phyloP scores from a whole-genome alignment of 78 protist genomes.

The Bodo saltans region DNA sequence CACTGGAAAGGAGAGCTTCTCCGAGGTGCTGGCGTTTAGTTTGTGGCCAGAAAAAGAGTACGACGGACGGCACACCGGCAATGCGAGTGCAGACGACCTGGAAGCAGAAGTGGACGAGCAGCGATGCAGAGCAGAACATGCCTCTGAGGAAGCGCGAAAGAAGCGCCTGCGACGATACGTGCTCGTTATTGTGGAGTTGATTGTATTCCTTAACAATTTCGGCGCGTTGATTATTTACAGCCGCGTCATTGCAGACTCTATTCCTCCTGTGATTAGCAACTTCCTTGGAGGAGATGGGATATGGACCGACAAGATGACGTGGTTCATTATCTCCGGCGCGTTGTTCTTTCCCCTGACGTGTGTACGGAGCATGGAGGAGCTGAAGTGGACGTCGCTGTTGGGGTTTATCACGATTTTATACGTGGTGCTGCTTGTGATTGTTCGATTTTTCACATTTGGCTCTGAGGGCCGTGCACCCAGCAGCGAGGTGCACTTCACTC shows the following conservation, averaged over 20 bases:
- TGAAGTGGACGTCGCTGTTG: constrained; percentile 7
- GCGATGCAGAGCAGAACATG: neutral
- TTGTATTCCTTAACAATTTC: neutral
- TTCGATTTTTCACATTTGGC: neutral
- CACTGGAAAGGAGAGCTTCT: neutral
- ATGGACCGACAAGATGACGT: neutral
- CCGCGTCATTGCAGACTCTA: neutral
- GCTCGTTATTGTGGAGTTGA: neutral
- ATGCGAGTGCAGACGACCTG: no score
- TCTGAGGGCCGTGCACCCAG: neutral
- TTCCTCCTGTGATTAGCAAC: neutral
- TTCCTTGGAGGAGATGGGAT: neutral
- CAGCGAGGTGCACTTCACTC: no score
- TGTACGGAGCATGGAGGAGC: constrained; percentile 11
- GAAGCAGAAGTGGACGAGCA: no score
- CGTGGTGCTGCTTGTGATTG: neutral
- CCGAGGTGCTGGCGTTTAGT: neutral
- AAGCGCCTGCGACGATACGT: neutral
- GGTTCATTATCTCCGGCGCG: neutral
- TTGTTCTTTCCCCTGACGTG: neutral
- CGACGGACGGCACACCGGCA: no score
- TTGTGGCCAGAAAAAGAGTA: no score
- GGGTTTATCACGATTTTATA: constrained; percentile 4
- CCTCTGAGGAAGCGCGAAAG: neutral
- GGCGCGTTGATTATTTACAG: neutral